Evolutionary conservation across 257 asterid species (phyloP).

Genomic region (Oldenlandia corymbosa): DNA sequence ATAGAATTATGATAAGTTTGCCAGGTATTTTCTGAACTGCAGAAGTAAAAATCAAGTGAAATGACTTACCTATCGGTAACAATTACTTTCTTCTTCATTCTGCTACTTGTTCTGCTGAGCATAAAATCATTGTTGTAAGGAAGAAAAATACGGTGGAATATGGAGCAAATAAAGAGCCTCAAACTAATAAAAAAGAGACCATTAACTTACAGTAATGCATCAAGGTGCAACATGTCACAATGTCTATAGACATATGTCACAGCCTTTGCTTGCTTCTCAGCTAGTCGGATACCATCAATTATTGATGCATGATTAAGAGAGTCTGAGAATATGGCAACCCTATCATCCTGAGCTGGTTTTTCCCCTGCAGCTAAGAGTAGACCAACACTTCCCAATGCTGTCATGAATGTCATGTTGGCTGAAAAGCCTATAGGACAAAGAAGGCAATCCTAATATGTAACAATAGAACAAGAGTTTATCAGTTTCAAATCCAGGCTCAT

Average conservation of each 20-base stretch:
- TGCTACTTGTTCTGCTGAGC: constrained; percentile 72
- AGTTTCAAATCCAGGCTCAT: neutral
- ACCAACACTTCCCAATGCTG: constrained; percentile 68
- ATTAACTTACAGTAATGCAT: constrained; percentile 60
- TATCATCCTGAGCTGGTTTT: constrained; percentile 48
- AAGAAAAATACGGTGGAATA: constrained; percentile 10
- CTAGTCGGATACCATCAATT: constrained; percentile 93
- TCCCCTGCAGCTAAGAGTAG: constrained; percentile 49
- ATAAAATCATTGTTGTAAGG: constrained; percentile 18
- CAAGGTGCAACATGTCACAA: constrained; percentile 90
- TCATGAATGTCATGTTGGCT: constrained; percentile 98
- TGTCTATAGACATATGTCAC: constrained; percentile 71
- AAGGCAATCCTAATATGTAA: constrained; percentile 86
- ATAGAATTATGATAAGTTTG: neutral
- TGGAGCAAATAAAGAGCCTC: constrained; percentile 5
- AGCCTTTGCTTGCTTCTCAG: constrained; percentile 71
- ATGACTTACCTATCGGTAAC: constrained; percentile 82
- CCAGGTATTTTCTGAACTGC: neutral
- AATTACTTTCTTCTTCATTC: constrained; percentile 83
- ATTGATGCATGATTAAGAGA: constrained; percentile 89
- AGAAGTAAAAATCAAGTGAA: constrained; percentile 13
- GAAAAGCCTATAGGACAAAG: constrained; percentile 99
- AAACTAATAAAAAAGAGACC: constrained; percentile 7
- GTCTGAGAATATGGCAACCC: constrained; percentile 57
- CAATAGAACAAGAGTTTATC: constrained; percentile 5